Evolutionary conservation across 805 yeast genomes (phyloP).

Genomic region (Jamesozyma gamospora): DNA sequence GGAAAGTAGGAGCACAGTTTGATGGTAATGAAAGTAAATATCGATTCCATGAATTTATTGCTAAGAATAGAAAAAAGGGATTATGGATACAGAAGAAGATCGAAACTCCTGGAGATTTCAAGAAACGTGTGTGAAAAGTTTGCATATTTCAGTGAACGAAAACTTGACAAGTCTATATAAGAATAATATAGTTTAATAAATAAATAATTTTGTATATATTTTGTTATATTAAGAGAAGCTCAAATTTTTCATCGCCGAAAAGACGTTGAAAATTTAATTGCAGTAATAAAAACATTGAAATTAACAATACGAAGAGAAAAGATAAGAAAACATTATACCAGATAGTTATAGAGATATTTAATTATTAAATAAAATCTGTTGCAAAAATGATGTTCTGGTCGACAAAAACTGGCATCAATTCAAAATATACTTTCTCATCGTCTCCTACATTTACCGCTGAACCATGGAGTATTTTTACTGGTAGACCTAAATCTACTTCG

Average conservation of each 20-base stretch:
- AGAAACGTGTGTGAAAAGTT: slow-evolving; percentile 27
- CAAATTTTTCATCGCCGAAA: too few species aligned
- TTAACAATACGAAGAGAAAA: too few species aligned
- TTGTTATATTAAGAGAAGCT: too few species aligned
- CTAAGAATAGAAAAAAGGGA: slow-evolving; percentile 50
- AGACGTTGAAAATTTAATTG: too few species aligned
- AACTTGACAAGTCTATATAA: too few species aligned
- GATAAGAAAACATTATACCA: too few species aligned
- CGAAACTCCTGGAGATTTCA: slow-evolving; percentile 73
- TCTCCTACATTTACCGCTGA: slow-evolving; percentile 65
- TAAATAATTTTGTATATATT: too few species aligned
- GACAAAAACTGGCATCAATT: slow-evolving; percentile 47
- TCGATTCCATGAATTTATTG: slow-evolving; percentile 46
- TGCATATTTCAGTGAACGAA: too few species aligned
- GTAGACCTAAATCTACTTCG: slow-evolving; percentile 53
- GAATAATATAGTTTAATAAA: too few species aligned
- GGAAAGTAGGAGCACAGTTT: slow-evolving; percentile 71
- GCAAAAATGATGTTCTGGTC: slow-evolving; percentile 30
- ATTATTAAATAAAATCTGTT: too few species aligned
- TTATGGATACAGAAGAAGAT: slow-evolving; percentile 54
- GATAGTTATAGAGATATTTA: too few species aligned
- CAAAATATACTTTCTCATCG: slow-evolving; percentile 56
- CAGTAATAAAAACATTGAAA: too few species aligned
- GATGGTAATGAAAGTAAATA: slow-evolving; percentile 64
- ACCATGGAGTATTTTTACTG: slow-evolving; percentile 80